phyloP scores from a whole-genome alignment of 2,329 filamentous ascomycete species.

The Lecanicillium sp. region DNA sequence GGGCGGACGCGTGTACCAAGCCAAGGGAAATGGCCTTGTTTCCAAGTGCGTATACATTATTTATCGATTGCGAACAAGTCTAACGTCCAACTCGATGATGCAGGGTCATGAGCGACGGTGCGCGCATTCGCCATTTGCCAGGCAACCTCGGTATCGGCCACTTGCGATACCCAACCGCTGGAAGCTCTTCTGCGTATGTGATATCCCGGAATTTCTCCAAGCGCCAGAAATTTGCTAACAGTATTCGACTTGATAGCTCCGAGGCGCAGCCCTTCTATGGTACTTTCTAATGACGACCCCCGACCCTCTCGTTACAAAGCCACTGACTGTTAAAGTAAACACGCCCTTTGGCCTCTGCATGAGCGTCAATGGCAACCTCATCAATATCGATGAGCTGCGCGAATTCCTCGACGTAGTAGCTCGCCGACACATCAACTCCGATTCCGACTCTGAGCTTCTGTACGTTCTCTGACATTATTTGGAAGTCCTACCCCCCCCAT shows the following conservation, averaged over 20 bases:
- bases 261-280: constrained; percentile 89
- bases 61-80: no score
- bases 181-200: constrained; percentile 52
- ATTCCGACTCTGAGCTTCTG: constrained; percentile 80
- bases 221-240: background rate
- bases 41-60: no score
- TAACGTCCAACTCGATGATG: no score
- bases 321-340: no score
- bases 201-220: no score
- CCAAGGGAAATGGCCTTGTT: constrained; percentile 86
- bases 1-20: constrained; percentile 77
- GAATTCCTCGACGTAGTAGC: constrained; percentile 68
- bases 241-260: constrained; percentile 41
- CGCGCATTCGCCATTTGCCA: no score
- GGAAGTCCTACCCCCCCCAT: no score
- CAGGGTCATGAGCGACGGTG: constrained; percentile 76
- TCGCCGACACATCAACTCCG: constrained; percentile 82
- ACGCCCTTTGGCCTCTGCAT: constrained; percentile 49
- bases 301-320: no score
- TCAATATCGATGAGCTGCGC: constrained; percentile 64
- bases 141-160: no score
- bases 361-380: constrained; percentile 81
- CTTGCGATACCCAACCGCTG: constrained; percentile 82
- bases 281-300: no score
- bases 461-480: constrained; percentile 4